phyloP scores from a whole-genome alignment of 768 basidiomycete genomes.

The Tylopilus sp. region DNA sequence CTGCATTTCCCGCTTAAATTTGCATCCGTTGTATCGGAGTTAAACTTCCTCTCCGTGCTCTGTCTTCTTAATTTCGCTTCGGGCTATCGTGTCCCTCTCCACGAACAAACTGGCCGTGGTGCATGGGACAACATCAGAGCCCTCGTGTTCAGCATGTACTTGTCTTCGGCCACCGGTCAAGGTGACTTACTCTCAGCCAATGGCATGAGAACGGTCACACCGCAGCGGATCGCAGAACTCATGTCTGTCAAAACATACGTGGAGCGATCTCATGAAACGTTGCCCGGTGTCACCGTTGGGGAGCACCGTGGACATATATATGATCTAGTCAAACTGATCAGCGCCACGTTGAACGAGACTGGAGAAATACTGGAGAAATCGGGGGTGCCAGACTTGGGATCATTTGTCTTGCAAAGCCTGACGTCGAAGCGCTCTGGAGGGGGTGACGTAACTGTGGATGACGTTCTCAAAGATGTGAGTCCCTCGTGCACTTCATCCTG shows the following conservation, averaged over 20 bases:
- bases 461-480: slow-evolving; percentile 60
- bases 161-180: slow-evolving; percentile 56
- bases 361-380: slow-evolving; percentile 56
- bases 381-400: slow-evolving; percentile 70
- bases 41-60: slow-evolving; percentile 78
- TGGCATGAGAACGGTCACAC: slow-evolving; percentile 55
- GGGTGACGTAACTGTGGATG: slow-evolving; percentile 45
- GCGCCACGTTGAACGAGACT: slow-evolving; percentile 64
- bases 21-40: slow-evolving; percentile 64
- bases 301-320: slow-evolving; percentile 72
- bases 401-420: slow-evolving; percentile 69
- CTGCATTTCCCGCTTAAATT: slow-evolving; percentile 79
- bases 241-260: slow-evolving; percentile 67
- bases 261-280: slow-evolving; percentile 65
- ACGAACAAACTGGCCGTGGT: slow-evolving; percentile 68
- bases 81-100: slow-evolving; percentile 73
- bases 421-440: slow-evolving; percentile 35
- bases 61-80: slow-evolving; percentile 82
- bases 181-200: slow-evolving; percentile 60
- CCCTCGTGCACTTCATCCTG: background rate
- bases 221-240: slow-evolving; percentile 64
- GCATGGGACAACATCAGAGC: slow-evolving; percentile 83
- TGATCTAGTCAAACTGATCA: slow-evolving; percentile 68
- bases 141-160: slow-evolving; percentile 67
- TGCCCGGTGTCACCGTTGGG: slow-evolving; percentile 71